These are phyloP conservation scores for Kernera saxatilis DNA, from an alignment of 345 rosid species.

Conservation along the genomic window DNA sequence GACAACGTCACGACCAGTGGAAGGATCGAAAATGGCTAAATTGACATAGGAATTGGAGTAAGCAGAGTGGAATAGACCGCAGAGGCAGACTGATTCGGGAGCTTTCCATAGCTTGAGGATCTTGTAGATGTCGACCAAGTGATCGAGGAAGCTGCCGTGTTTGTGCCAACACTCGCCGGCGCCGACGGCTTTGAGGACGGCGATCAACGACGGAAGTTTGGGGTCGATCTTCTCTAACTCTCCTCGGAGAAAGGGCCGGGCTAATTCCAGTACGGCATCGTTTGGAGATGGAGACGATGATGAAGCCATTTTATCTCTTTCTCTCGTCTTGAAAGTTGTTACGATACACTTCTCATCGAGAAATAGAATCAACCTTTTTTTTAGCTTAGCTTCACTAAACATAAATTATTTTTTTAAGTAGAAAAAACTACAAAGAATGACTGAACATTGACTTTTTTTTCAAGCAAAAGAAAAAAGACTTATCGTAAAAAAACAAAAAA, in stretches of 20 bases:
- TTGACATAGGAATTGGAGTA: constrained; percentile 92
- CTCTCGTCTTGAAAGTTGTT: not conserved
- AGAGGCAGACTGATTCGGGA: constrained; percentile 73
- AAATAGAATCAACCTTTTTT: not conserved
- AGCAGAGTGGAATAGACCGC: constrained; percentile 95
- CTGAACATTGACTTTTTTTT: no score
- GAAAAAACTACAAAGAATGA: not conserved
- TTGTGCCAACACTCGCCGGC: constrained; percentile 99
- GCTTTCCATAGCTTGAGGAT: constrained; percentile 80
- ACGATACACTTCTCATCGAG: not conserved
- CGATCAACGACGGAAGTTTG: constrained; percentile 55
- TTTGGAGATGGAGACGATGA: constrained; percentile 14
- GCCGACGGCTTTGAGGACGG: constrained; percentile 76
- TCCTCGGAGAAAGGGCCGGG: constrained; percentile 93
- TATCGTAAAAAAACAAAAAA: no score
- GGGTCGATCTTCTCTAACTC: constrained; percentile 63
- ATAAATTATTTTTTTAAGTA: no score
- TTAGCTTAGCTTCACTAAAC: no score
- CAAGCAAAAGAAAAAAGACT: no score
- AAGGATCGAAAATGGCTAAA: constrained; percentile 83
- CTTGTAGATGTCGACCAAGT: constrained; percentile 73
- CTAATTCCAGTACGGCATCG: constrained; percentile 36
- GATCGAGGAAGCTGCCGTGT: constrained; percentile 89
- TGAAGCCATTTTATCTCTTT: constrained; percentile 15
- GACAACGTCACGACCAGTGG: constrained; percentile 80